Conservation (phyloP, 116 monocot species). For the Phalaenopsis hybrid region DNA sequence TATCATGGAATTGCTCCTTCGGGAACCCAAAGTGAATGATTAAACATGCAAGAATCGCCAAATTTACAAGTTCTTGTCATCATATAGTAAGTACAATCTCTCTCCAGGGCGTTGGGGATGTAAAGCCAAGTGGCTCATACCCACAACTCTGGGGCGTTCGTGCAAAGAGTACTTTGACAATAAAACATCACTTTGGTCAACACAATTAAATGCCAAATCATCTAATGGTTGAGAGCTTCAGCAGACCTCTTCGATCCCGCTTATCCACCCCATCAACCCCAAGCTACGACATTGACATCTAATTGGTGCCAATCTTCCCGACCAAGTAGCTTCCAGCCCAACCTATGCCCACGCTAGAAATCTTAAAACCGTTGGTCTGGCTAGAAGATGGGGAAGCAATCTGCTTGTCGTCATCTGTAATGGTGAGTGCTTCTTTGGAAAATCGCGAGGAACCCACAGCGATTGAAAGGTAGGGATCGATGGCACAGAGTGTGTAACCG, state of each 20-base stretch:
- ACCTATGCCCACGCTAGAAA: not conserved
- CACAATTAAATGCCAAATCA: too few relatives aligned
- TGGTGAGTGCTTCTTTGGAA: not conserved
- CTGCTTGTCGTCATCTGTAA: conserved; percentile 3
- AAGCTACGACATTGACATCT: conserved; percentile 6
- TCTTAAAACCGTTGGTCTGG: not conserved
- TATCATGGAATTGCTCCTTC: too few relatives aligned
- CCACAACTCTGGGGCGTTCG: too few relatives aligned
- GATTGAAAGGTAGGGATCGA: conserved; percentile 22
- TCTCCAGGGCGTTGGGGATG: too few relatives aligned
- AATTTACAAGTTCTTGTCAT: too few relatives aligned
- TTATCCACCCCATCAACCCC: conserved; percentile 2
- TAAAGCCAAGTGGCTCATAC: too few relatives aligned
- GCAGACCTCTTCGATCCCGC: conserved; percentile 24
- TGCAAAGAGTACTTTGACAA: too few relatives aligned
- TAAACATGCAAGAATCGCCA: too few relatives aligned
- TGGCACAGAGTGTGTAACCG: conserved; percentile 14
- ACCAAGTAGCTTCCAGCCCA: not conserved
- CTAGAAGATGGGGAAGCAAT: conserved; percentile 9
- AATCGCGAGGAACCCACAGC: conserved; percentile 7
- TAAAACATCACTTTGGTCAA: too few relatives aligned
- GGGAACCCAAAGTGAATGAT: too few relatives aligned
- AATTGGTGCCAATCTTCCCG: not conserved
- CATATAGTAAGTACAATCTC: too few relatives aligned
- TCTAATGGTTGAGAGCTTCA: conserved; percentile 12